Conservation (phyloP, 768 basidiomycete species). For the Imleria badia region DNA sequence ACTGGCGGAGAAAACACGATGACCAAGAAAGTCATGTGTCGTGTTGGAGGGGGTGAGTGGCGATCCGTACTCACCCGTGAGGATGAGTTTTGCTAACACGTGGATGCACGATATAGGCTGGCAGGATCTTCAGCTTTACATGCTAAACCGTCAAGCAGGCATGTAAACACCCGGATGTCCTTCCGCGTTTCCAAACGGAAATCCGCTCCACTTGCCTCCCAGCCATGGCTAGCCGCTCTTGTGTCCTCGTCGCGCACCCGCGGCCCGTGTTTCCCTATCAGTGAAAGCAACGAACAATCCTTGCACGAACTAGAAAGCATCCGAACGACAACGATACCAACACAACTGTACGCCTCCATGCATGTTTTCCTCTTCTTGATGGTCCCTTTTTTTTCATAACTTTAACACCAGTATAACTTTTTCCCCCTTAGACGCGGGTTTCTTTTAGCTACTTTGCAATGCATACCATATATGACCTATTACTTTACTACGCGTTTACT, state of each 20-base stretch:
- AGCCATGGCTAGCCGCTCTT: neutral
- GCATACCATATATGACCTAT: slow-evolving; percentile 4
- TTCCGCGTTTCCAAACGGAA: neutral
- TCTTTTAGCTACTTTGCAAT: neutral
- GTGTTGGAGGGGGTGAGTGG: slow-evolving; percentile 78
- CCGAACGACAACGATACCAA: slow-evolving; percentile 25
- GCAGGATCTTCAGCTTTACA: slow-evolving; percentile 77
- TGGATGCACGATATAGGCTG: slow-evolving; percentile 47
- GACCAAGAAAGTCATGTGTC: slow-evolving; percentile 87
- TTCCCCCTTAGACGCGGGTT: neutral
- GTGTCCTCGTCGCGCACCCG: neutral
- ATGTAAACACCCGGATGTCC: slow-evolving; percentile 35
- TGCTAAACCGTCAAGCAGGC: slow-evolving; percentile 74
- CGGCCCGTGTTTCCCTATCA: slow-evolving; percentile 7
- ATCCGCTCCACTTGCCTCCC: neutral
- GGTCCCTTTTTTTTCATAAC: slow-evolving; percentile 1
- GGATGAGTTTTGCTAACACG: neutral
- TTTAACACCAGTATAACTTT: slow-evolving; percentile 1
- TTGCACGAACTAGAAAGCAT: slow-evolving; percentile 31
- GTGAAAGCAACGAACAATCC: slow-evolving; percentile 18
- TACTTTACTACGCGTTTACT: slow-evolving; percentile 16
- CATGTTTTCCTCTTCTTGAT: slow-evolving; percentile 12
- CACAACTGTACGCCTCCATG: slow-evolving; percentile 25
- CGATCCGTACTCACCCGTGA: neutral
- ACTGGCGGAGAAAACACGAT: slow-evolving; percentile 40